Conservation (phyloP, 768 basidiomycete genomes). For the Trametes cingulata region DNA sequence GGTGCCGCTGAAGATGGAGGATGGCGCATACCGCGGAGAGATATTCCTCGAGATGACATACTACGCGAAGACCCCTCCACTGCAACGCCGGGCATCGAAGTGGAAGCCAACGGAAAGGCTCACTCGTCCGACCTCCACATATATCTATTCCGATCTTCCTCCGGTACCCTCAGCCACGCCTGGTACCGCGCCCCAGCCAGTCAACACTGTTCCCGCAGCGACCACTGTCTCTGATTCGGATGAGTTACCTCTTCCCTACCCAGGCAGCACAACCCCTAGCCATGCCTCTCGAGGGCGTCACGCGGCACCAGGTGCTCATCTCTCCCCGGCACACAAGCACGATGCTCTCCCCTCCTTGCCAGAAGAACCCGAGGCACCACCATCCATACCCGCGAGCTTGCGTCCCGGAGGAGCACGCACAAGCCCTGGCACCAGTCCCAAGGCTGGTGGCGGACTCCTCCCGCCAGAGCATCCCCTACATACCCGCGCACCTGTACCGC, state of each 20-base stretch:
- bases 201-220: neutral
- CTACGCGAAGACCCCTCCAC: slow-evolving; percentile 67
- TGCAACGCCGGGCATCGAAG: slow-evolving; percentile 35
- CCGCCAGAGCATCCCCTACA: slow-evolving; percentile 20
- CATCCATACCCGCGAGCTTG: slow-evolving; percentile 42
- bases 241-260: neutral
- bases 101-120: slow-evolving; percentile 30
- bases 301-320: slow-evolving; percentile 1
- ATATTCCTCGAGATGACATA: slow-evolving; percentile 93
- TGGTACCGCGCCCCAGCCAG: neutral
- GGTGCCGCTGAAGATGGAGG: slow-evolving; percentile 59
- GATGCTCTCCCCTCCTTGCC: slow-evolving; percentile 46
- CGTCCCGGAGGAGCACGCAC: slow-evolving; percentile 37
- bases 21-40: slow-evolving; percentile 70
- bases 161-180: neutral
- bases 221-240: neutral
- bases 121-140: slow-evolving; percentile 15
- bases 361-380: slow-evolving; percentile 21
- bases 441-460: slow-evolving; percentile 6
- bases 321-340: slow-evolving; percentile 24
- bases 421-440: slow-evolving; percentile 11
- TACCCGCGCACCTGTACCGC: neutral
- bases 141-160: neutral
- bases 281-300: neutral
- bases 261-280: neutral